Conservation (phyloP, 75 land plant genomes). For the Cryptomeria japonica region DNA sequence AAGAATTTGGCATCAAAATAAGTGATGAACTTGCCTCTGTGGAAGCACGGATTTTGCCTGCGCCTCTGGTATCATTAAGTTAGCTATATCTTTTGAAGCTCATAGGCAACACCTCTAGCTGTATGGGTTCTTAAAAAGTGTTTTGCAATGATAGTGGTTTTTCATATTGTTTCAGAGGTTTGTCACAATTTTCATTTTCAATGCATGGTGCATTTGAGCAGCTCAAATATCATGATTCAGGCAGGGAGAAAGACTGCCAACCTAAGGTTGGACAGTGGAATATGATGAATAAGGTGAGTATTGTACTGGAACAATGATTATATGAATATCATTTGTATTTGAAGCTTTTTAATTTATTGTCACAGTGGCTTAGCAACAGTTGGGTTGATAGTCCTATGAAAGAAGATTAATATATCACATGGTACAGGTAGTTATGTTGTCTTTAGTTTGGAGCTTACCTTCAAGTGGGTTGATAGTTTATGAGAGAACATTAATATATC, state of each 20-base stretch:
- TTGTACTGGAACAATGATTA: not conserved
- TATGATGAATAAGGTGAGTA: slow-evolving; percentile 89
- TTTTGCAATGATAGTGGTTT: not conserved
- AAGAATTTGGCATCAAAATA: slow-evolving; percentile 79
- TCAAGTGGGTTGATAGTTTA: not conserved
- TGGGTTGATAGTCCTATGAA: not conserved
- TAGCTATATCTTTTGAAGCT: not conserved
- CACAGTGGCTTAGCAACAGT: not conserved
- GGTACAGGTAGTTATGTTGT: not conserved
- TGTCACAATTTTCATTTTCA: not conserved
- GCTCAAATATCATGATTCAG: slow-evolving; percentile 96
- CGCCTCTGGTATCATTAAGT: slow-evolving; percentile 55
- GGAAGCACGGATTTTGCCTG: slow-evolving; percentile 75
- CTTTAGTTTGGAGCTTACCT: not conserved
- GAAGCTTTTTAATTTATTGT: not conserved
- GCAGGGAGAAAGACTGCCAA: slow-evolving; percentile 79
- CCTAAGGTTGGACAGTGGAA: slow-evolving; percentile 98
- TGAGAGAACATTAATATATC: not conserved
- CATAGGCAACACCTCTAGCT: not conserved
- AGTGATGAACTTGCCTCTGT: slow-evolving; percentile 30
- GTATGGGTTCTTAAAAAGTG: not conserved
- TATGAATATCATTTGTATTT: not conserved
- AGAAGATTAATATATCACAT: not conserved
- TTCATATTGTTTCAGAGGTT: no score
- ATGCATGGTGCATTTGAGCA: slow-evolving; percentile 22